Evolutionary conservation across 2,329 filamentous ascomycete genomes (phyloP).

Genomic region (Paraphoma chrysanthemicola): DNA sequence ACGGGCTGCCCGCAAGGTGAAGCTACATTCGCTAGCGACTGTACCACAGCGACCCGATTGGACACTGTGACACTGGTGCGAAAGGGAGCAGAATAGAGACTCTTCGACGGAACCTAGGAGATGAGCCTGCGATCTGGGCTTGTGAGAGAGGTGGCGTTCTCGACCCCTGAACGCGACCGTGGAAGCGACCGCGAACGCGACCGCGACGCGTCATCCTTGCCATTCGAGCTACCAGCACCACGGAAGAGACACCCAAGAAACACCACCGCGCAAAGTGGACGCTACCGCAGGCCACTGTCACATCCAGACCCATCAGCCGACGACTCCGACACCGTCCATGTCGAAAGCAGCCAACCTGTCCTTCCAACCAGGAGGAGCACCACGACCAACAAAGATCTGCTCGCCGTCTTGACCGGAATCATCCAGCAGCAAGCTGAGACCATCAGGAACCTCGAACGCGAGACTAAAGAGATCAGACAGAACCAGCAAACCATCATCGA

Average conservation of each 20-base stretch:
- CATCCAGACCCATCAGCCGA: conserved; percentile 9
- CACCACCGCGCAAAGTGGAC: conserved; percentile 3
- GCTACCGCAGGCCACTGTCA: conserved; percentile 2
- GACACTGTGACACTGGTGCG: no score
- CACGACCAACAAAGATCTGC: conserved; percentile 10
- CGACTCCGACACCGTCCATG: conserved; percentile 6
- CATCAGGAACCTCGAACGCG: conserved; percentile 8
- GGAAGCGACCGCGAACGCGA: no score
- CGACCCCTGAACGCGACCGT: no score
- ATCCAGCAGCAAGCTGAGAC: conserved; percentile 9
- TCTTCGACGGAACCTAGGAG: no score
- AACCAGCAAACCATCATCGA: conserved; percentile 10
- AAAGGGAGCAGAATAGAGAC: no score
- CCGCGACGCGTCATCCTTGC: no score
- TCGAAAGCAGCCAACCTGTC: conserved; percentile 8
- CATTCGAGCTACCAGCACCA: not conserved
- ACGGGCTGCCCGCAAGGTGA: no score
- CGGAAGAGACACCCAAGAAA: conserved; percentile 8
- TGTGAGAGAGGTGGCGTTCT: no score
- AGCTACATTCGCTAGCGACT: no score
- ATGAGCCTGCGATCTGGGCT: no score
- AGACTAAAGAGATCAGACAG: conserved; percentile 7
- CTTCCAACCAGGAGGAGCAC: conserved; percentile 5
- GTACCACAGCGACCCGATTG: no score
- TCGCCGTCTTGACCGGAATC: conserved; percentile 6